Evolutionary conservation across 2,329 filamentous ascomycete species (phyloP), one percentile per base, ranked within the genome.

Genomic region (Venturia oleaginea): DNA sequence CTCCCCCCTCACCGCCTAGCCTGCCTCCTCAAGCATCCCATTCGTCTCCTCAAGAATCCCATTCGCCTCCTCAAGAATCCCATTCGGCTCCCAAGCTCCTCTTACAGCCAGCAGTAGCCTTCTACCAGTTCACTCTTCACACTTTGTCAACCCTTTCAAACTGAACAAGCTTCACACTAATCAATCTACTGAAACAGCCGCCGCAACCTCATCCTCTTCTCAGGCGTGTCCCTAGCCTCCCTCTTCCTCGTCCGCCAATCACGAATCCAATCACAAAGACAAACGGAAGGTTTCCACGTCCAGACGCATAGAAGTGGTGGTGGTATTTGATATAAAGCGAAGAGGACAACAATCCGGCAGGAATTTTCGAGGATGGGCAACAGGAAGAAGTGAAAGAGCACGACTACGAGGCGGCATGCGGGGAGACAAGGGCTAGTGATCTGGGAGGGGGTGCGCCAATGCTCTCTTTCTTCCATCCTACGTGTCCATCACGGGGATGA

Each of bases 241-340:
- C 27, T 57, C 15, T 57, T 57, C 51, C 3, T 34, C 27, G 51
- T 34, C 27, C 51, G 51, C 15, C 51, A 57, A 34, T 57, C 51
- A 10, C 19, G 51, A 34, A 57, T 57, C 27, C 51, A 57, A 57
- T 34, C 51, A 32, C 51, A 34, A 22, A 34, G 19, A 34, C 30
- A 34, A 34, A 17, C 30, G 4, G 51, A 10, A 22, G 27, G 19
- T 19, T 57, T 57, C 51, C 51, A 57, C 30, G 51, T 57, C 15
- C 51, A 57, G 30, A 27, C 51, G 17, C 51, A 57, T 34, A 57
- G 51, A 17, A 57, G 51, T n/a, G 51, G 51, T 34, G 51, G 51
- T 34, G 51, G 51, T 3, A n/a, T 57, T 11, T 57, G 19, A 57
- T 8, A 10, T 7, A 27, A 51, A 17, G 46, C 8, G 15, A n/a